Evolutionary conservation across 2,329 filamentous ascomycete species (phyloP).

Genomic region (Diplodia mutila): DNA sequence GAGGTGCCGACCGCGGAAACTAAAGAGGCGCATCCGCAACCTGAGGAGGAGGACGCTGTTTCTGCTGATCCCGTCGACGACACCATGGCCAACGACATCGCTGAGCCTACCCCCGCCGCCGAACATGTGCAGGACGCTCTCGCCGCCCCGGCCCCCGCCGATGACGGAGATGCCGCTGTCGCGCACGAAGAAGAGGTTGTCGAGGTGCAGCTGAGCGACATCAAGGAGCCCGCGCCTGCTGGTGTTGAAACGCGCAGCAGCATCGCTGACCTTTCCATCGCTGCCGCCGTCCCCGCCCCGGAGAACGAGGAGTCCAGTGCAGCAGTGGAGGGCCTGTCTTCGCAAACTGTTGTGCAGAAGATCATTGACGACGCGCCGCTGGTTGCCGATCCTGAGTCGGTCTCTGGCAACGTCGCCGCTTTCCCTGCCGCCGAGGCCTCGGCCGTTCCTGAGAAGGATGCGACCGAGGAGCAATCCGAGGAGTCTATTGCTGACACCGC

Average conservation of each 20-base stretch:
- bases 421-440: constrained; percentile 9
- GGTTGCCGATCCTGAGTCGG: background rate
- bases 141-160: background rate
- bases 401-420: background rate
- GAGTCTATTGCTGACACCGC: background rate
- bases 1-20: background rate
- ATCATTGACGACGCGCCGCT: background rate
- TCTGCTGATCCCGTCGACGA: background rate
- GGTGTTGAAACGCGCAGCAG: background rate
- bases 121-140: background rate
- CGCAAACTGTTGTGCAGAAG: background rate
- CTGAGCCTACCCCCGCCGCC: background rate
- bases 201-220: background rate
- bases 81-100: background rate
- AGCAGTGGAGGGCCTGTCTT: background rate
- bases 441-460: background rate
- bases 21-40: background rate
- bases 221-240: constrained; percentile 12
- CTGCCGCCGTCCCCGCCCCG: background rate
- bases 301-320: background rate
- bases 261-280: background rate
- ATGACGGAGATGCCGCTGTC: background rate
- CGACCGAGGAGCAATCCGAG: background rate
- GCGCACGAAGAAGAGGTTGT: background rate
- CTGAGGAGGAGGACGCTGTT: background rate